A percentile compares a stretch with the other conserved stretches of the same genome.
Evolutionary conservation across 805 yeast species (phyloP).

Genomic region (Pichia pseudocactophila): DNA sequence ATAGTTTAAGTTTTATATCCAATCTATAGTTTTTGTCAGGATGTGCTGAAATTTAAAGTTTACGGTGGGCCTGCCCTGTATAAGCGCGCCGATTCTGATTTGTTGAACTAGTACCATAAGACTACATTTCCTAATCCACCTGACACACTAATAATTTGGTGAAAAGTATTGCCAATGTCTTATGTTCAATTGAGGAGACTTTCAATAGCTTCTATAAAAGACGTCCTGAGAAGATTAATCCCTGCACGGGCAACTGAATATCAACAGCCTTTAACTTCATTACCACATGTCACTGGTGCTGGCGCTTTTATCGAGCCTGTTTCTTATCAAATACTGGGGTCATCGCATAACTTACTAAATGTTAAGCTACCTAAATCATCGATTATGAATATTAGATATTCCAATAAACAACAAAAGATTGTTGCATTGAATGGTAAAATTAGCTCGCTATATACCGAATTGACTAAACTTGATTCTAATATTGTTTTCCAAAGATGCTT

Average conservation of each 20-base stretch:
- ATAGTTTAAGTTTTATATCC: no score
- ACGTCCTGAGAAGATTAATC: constrained; percentile 6
- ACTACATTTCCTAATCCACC: no score
- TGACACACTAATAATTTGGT: no score
- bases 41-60: no score
- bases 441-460: constrained; percentile 22
- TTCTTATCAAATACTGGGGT: constrained; percentile 33
- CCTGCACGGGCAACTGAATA: constrained; percentile 7
- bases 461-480: constrained; percentile 14
- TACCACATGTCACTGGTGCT: constrained; percentile 34
- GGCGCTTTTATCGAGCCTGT: constrained; percentile 41
- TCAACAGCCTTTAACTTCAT: constrained; percentile 17
- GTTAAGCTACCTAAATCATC: constrained; percentile 37
- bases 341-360: constrained; percentile 31
- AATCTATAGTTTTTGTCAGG: no score
- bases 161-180: neutral
- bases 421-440: constrained; percentile 39
- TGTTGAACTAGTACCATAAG: no score
- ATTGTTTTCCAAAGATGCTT: constrained; percentile 29
- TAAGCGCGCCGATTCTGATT: no score
- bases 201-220: constrained; percentile 6
- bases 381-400: constrained; percentile 28
- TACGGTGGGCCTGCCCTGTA: no score
- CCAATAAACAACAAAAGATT: constrained; percentile 31
- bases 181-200: neutral